Evolutionary conservation across 306 rosid species (phyloP), one percentile per base, ranked within the genome.

Genomic region (Betula pendula): DNA sequence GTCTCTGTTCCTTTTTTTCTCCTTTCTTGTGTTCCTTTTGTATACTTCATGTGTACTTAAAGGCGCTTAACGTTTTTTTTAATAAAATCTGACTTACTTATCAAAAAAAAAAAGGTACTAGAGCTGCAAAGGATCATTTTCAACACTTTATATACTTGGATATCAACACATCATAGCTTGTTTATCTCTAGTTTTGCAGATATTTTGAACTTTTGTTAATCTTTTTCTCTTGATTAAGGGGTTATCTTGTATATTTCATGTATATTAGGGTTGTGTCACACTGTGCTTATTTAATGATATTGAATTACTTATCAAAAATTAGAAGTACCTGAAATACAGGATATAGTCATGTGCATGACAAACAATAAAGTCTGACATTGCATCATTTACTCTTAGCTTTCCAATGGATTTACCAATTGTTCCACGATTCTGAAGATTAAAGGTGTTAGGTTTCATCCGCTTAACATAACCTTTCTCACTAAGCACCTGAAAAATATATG

Each of bases 361-460:
- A 73, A 92, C 97, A 8, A 90, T 89, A 81, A 95, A 95, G 87
- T 95, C 99, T 56, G 99, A 88, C 97, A 92, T 95, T 20, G 97
- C 84, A 86, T 95, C 99, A 16, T 95, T 91, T 68, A 92, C 96
- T 86, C 93, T 89, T 84, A 95, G 85, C 81, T 95, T 95, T 72
- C 99, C 99, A 43, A 95, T 97, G 80, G 99, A 95, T 89, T 95
- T 95, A 77, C 99, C 99, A 69, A 95, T 92, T 77, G 99, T 95
- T 51, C 99, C 99, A 76, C 99, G 97, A 84, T 83, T 75, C 81
- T 95, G 99, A 58, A 91, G 91, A 89, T 83, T 95, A 81, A 95
- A 95, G 74, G 96, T 95, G 80, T 60, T 80, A 33, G 97, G 97
- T 84, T 88, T 95, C 99, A 95, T 95, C 77, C 97, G 88, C 85